Evolutionary conservation across 1,139 yeast species (phyloP).

Genomic region (Debaryomyces udenii): DNA sequence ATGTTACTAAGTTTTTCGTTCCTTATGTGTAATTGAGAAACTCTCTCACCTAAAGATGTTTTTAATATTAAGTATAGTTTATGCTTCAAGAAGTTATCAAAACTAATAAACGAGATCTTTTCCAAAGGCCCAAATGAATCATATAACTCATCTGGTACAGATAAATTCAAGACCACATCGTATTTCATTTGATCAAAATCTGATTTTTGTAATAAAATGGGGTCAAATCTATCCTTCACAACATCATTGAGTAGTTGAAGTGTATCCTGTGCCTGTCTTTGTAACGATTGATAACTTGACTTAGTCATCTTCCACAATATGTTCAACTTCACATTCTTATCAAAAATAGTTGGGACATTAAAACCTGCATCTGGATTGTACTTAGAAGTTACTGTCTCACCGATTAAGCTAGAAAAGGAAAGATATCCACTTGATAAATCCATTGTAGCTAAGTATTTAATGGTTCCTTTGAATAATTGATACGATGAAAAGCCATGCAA

Average conservation of each 20-base stretch:
- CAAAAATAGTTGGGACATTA: constrained; percentile 74
- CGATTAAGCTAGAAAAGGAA: constrained; percentile 63
- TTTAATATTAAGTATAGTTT: constrained; percentile 61
- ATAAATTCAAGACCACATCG: constrained; percentile 62
- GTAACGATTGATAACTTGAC: constrained; percentile 64
- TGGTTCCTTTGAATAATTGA: constrained; percentile 86
- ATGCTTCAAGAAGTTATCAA: constrained; percentile 65
- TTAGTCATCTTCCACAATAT: constrained; percentile 80
- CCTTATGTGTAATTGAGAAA: constrained; percentile 45
- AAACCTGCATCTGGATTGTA: constrained; percentile 62
- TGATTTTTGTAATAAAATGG: constrained; percentile 73
- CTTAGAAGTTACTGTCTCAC: constrained; percentile 48
- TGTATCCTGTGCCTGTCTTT: constrained; percentile 70
- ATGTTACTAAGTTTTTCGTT: constrained; percentile 29
- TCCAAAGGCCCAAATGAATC: constrained; percentile 69
- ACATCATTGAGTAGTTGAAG: constrained; percentile 72
- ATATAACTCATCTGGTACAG: constrained; percentile 40
- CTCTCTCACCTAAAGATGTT: constrained; percentile 72
- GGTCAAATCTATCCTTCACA: constrained; percentile 80
- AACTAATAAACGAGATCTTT: constrained; percentile 70
- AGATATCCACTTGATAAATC: constrained; percentile 69
- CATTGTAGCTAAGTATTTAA: constrained; percentile 78
- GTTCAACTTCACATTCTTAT: constrained; percentile 73
- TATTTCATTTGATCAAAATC: constrained; percentile 60
- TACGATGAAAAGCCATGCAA: constrained; percentile 89